A percentile compares a stretch with the other conserved stretches of the same genome.
Evolutionary conservation across 1,139 yeast species (phyloP).

Genomic region (Suhomyces bribrorum): DNA sequence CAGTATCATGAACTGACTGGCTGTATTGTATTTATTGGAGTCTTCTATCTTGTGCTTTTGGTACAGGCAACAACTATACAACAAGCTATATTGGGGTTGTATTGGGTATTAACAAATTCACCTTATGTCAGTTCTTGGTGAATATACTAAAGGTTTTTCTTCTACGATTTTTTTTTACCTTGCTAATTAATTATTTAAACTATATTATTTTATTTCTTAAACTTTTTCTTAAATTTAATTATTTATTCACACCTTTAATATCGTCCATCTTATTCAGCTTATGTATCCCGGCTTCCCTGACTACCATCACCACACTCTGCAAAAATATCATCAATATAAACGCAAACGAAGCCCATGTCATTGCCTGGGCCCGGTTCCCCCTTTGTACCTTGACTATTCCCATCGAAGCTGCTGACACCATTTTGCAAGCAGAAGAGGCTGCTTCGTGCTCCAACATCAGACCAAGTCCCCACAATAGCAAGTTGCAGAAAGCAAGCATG

Average conservation of each 20-base stretch:
- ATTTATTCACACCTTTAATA: neutral
- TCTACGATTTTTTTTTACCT: too few species aligned
- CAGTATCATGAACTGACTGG: too few species aligned
- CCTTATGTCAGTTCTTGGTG: too few species aligned
- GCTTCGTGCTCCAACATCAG: conserved; percentile 71
- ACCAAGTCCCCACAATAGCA: conserved; percentile 66
- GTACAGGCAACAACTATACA: too few species aligned
- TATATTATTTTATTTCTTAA: too few species aligned
- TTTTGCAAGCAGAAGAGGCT: conserved; percentile 41
- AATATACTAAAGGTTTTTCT: too few species aligned
- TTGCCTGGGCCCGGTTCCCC: conserved; percentile 53
- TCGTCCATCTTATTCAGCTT: neutral
- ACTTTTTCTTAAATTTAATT: too few species aligned
- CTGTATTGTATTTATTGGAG: too few species aligned
- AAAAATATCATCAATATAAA: conserved; percentile 32
- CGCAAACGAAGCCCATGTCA: conserved; percentile 27
- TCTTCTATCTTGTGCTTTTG: too few species aligned
- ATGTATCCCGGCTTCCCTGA: conserved; percentile 4
- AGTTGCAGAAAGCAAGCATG: conserved; percentile 36
- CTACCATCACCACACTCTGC: conserved; percentile 1
- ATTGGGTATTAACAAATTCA: too few species aligned
- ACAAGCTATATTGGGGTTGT: too few species aligned
- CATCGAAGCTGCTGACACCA: conserved; percentile 56
- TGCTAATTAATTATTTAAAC: too few species aligned
- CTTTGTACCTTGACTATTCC: conserved; percentile 42